Evolutionary conservation across 805 yeast genomes (phyloP).

Genomic region (Sporopachydermia quercuum): DNA sequence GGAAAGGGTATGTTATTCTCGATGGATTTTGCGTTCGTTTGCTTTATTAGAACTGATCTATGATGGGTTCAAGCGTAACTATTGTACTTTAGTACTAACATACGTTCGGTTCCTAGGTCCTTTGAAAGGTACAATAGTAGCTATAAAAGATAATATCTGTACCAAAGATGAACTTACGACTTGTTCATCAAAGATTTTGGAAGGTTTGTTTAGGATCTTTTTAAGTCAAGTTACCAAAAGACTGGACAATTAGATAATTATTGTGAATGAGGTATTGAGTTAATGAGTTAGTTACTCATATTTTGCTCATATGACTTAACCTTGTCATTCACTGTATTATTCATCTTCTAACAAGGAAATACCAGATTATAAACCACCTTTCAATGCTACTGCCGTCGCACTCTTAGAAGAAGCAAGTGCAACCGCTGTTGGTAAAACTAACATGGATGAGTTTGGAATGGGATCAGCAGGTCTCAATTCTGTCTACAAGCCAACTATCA

Average conservation of each 20-base stretch:
- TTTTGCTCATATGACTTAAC: too few relatives aligned
- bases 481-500: conserved; percentile 39
- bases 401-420: conserved; percentile 40
- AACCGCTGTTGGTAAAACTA: conserved; percentile 57
- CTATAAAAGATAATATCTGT: conserved; percentile 71
- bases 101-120: conserved; percentile 6
- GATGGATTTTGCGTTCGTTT: too few relatives aligned
- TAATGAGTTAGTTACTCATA: too few relatives aligned
- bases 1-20: conserved; percentile 3
- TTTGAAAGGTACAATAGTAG: conserved; percentile 23
- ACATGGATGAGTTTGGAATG: conserved; percentile 97
- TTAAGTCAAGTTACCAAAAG: too few relatives aligned
- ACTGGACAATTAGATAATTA: too few relatives aligned
- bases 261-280: too few relatives aligned
- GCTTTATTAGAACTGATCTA: too few relatives aligned
- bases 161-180: conserved; percentile 58
- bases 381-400: conserved; percentile 56
- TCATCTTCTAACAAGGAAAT: not conserved
- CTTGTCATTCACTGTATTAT: too few relatives aligned
- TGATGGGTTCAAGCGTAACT: too few relatives aligned
- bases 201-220: conserved; percentile 8
- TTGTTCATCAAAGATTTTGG: conserved; percentile 57
- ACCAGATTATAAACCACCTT: conserved; percentile 52
- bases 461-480: conserved; percentile 59
- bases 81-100: too few relatives aligned